Conservation (phyloP, 2,329 filamentous ascomycete genomes). For the Fusarium pilosicola region DNA sequence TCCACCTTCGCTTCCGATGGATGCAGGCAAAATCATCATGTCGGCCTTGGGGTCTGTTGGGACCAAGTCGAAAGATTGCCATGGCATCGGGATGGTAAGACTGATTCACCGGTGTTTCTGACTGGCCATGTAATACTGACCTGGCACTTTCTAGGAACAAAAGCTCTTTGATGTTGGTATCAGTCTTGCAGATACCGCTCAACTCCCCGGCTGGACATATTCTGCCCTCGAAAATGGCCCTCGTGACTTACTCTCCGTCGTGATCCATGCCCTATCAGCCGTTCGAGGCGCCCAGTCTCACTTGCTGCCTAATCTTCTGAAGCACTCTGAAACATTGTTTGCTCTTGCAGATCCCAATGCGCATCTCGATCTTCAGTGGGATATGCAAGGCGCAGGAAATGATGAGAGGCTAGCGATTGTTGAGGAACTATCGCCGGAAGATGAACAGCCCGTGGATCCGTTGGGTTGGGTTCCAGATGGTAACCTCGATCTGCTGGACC, state of each 20-base stretch:
- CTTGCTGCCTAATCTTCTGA: slow-evolving; percentile 42
- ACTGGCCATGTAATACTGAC: neutral
- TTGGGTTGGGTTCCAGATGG: slow-evolving; percentile 6
- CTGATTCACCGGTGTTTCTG: fast-evolving
- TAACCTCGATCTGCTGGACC: slow-evolving; percentile 21
- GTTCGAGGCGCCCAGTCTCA: slow-evolving; percentile 44
- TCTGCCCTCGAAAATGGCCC: slow-evolving; percentile 43
- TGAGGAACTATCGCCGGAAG: slow-evolving; percentile 18
- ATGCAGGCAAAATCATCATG: slow-evolving; percentile 47
- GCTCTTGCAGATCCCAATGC: slow-evolving; percentile 17
- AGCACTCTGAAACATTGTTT: slow-evolving; percentile 37
- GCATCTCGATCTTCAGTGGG: slow-evolving; percentile 18
- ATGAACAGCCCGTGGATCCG: neutral
- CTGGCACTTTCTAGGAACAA: slow-evolving; percentile 40
- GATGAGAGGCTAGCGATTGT: neutral
- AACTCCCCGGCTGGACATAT: slow-evolving; percentile 29
- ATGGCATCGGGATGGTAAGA: slow-evolving; percentile 47
- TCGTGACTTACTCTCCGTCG: slow-evolving; percentile 43
- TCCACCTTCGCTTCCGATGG: slow-evolving; percentile 40
- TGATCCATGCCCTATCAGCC: slow-evolving; percentile 40
- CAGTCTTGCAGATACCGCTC: slow-evolving; percentile 44
- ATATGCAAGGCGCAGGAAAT: neutral
- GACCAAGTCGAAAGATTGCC: slow-evolving; percentile 45
- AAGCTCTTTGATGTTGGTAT: slow-evolving; percentile 48
- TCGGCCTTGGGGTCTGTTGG: slow-evolving; percentile 40